Evolutionary conservation across 768 basidiomycete species (phyloP).

Genomic region (Amanita pseudoporphyria): DNA sequence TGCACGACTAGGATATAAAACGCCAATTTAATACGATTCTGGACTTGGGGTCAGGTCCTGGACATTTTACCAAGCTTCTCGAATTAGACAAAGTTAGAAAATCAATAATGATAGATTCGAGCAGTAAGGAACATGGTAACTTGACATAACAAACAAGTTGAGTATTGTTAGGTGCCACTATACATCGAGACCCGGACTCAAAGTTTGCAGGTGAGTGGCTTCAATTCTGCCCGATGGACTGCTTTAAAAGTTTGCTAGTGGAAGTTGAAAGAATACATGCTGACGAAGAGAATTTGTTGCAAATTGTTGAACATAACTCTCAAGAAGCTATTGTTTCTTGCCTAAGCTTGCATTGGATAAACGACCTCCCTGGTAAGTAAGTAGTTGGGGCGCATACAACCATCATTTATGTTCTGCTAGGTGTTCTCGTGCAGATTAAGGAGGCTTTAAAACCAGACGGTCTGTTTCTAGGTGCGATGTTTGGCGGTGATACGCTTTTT

Average conservation of each 20-base stretch:
- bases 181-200: constrained; percentile 68
- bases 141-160: background rate
- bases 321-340: constrained; percentile 92
- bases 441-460: constrained; percentile 85
- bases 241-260: constrained; percentile 36
- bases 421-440: constrained; percentile 77
- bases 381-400: background rate
- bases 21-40: constrained; percentile 69
- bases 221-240: background rate
- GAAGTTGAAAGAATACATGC: constrained; percentile 66
- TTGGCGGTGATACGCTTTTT: constrained; percentile 94
- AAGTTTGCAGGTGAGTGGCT: constrained; percentile 68
- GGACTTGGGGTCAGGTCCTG: constrained; percentile 86
- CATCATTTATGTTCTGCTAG: constrained; percentile 27
- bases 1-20: constrained; percentile 71
- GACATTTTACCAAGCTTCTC: constrained; percentile 82
- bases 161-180: constrained; percentile 40
- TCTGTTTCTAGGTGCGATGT: constrained; percentile 87
- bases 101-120: constrained; percentile 79
- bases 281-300: constrained; percentile 77
- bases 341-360: constrained; percentile 92
- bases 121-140: constrained; percentile 39
- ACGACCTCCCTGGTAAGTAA: constrained; percentile 81
- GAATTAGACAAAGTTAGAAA: constrained; percentile 59
- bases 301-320: constrained; percentile 55